Base-by-base conservation (phyloP, 306 rosid species). In the Mimosa pudica region DNA sequence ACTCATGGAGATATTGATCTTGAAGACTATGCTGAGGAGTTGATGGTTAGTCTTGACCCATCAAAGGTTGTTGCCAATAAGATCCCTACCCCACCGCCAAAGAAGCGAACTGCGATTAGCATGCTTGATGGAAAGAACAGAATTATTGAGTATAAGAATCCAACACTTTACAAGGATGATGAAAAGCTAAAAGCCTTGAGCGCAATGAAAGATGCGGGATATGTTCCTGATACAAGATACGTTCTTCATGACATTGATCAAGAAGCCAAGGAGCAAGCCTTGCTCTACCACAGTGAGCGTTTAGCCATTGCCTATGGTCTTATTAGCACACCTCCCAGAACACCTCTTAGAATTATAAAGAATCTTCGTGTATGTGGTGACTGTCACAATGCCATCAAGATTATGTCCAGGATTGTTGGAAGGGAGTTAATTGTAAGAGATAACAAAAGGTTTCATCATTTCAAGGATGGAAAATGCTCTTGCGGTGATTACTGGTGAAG, bases 401-500 rank as follows among this genome's bases (percentile, higher is more conserved):
- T 62, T 42, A 62, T 62, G 68, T 62, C 68, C 68, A 62, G 68
- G 41, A 62, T 62, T 32, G 68, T 62, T 32, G 68, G 68, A 32
- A 62, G 68, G n/a, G 68, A 62, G 32, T 62, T 62, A 32, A 62
- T 62, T 62, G 68, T 62, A 17, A 62, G 68, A 30, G 68, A 62
- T 62, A 62, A 62, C 42, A 62, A 62, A 62, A 62, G 68, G 68
- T 62, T 62, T 62, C 68, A 62, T 62, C 68, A 62, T 62, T 62
- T 62, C 68, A 62, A 62, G 68, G 68, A 62, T 62, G 68, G 68
- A 6, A 62, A 62, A 32, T 62, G 68, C 68, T 62, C 68, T 32
- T 93, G 96, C 73, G 97, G 97, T 71, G 98, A 93, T 88, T 93
- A 93, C 89, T 93, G 97, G 97, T 94, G 87, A 87, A 81, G 62